Base-by-base conservation (phyloP, 306 rosid genomes). In the Inga leiocalycina region DNA sequence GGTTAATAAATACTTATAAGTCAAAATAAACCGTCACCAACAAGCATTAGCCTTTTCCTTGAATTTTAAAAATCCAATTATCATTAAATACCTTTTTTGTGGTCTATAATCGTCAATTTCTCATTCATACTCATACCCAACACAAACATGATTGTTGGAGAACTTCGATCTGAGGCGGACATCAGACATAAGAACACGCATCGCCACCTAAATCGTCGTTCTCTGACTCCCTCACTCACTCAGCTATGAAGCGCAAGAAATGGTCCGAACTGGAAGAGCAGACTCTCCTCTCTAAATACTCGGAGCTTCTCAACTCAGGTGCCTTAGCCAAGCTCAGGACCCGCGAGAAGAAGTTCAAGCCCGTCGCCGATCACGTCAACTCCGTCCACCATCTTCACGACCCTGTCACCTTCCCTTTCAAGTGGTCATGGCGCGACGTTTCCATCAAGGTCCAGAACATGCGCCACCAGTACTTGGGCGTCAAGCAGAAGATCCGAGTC, bases 351-450 rank as follows among this genome's bases (percentile, higher is more conserved):
- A 95, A 95, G 85, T 95, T 93, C 91, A 92, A 91, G 82, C 98
- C 98, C 13, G 88, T 95, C 37, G 98, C 98, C 9, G 98, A 95
- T 64, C 98, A 93, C 77, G 94, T 95, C 57, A 95, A 93, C 84
- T 65, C 91, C 13, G 49, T 85, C 14, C 98, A 95, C 90, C 91
- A 95, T 82, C 90, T 87, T 16, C 86, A 74, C 10, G 93, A 95
- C 81, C 91, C 97, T 0, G 4, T 86, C 32, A 80, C 88, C 78
- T 95, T 88, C 81, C 98, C 98, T 14, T 95, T 95, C 92, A 88
- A 87, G 66, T 95, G 98, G 98, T 91, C 97, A 0, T 95, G 98
- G 98, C 95, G 98, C 22, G 98, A 95, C 32, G 98, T 95, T n/a
- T 95, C 98, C 13, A 93, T 93, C 88, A 95, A 95, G 90, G 97